phyloP scores from a whole-genome alignment of 1,284 basidiomycete species.

The Pascua guehoae region DNA sequence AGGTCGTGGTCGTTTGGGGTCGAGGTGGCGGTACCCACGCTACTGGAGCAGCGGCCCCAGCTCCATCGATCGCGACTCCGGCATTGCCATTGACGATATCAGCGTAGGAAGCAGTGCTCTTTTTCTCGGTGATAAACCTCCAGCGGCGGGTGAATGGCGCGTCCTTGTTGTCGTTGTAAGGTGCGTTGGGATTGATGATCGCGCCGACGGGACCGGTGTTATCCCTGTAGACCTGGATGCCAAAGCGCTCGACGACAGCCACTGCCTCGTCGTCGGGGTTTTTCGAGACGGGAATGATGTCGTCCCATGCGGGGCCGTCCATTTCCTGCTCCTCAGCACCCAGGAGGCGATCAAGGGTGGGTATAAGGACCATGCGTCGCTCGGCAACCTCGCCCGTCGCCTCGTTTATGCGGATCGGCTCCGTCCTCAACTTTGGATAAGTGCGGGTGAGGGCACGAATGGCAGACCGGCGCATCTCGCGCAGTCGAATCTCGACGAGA shows the following conservation, averaged over 20 bases:
- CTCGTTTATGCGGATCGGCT: conserved; percentile 37
- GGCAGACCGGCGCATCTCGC: conserved; percentile 54
- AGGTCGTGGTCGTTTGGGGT: no score
- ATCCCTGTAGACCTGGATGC: conserved; percentile 43
- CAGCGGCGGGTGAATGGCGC: conserved; percentile 60
- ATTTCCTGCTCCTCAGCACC: conserved; percentile 51
- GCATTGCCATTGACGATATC: conserved; percentile 77
- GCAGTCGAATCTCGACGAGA: conserved; percentile 55
- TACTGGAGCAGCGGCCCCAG: not conserved
- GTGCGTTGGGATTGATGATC: conserved; percentile 59
- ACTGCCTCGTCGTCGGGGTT: conserved; percentile 29
- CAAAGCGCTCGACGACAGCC: conserved; percentile 36
- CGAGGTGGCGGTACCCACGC: no score
- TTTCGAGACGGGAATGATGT: conserved; percentile 31
- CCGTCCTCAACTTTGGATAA: conserved; percentile 48
- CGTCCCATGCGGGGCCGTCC: conserved; percentile 44
- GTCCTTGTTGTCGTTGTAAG: conserved; percentile 65
- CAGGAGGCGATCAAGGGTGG: conserved; percentile 44
- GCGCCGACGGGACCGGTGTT: conserved; percentile 38
- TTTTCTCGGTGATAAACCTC: conserved; percentile 73
- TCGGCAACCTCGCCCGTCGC: conserved; percentile 32
- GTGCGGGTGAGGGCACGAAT: conserved; percentile 53
- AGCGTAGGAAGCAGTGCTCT: conserved; percentile 59
- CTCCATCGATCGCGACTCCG: conserved; percentile 24
- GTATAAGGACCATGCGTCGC: conserved; percentile 33